Evolutionary conservation across 2,329 filamentous ascomycete species (phyloP), one percentile per base, ranked within the genome.

Genomic region (Penicillium hordei): DNA sequence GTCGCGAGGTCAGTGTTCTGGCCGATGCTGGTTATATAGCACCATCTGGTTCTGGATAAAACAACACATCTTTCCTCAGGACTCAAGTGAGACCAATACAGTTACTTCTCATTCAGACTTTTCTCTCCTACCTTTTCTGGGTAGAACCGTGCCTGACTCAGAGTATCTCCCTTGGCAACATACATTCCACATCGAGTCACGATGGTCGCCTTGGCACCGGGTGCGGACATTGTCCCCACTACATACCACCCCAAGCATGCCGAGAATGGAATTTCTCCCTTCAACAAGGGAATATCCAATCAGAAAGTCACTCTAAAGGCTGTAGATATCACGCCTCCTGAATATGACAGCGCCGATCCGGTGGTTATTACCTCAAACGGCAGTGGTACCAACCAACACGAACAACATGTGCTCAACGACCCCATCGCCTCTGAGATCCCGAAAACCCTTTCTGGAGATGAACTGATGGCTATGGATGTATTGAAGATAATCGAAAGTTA

Each of bases 401-500:
- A 33, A 25, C 34, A 57, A 53, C 57, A 60, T 42, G 50, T 23
- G 36, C 12, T 52, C 48, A 43, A 64, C 33, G 21, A 31, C 17
- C 13, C 29, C 12, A 23, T 48, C 23, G 25, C 38, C 34, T 13
- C 19, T 48, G 19, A 33, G 33, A 19, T 19, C 39, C 42, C 31
- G n/a, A 44, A 52, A 31, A 13, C 33, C 12, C 3, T 36, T 17
- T 58, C 55, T 6, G 43, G 31, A 29, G 36, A 61, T 34, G 48
- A 46, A 27, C 48, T 48, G 48, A 63, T 62, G 55, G 52, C 65
- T 1, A 49, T 65, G 25, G 55, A 64, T 0, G 61, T 69, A 23
- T 43, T 69, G 21, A 67, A 63, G 34, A 44, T 69, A 1, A 66
- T 69, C 31, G 65, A 69, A 52, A 65, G 58, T 38, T 69, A 69